Evolutionary conservation across 2,329 filamentous ascomycete species (phyloP), one percentile per base, ranked within the genome.

Genomic region (Mariannaea elegans): DNA sequence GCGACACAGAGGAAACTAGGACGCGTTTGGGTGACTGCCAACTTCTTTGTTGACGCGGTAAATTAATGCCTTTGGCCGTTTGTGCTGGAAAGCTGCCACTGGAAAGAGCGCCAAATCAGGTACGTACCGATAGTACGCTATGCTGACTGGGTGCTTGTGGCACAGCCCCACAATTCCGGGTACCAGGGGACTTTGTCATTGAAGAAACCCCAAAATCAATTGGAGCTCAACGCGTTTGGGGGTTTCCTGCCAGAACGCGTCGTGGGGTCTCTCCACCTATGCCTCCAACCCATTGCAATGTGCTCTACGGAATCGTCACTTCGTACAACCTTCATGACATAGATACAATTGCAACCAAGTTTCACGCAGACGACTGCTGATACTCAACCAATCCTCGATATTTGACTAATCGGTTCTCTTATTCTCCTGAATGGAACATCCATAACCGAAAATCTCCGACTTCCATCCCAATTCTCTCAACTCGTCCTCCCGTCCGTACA

Each of bases 41-140:
- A 16, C 19, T 27, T 27, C 9, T 24, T 56, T 62, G 52, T 52
- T 61, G 61, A 67, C 68, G 68, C 60, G 66, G 56, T 62, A 36
- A n/a, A 13, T 27, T 27, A 5, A 27, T 36, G 32, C 32, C 12
- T 31, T 31, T 7, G 27, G 27, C 12, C 27, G 7, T 31, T 12
- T 7, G 58, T 57, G 49, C 68, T n/a, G 67, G 16, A 34, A 44
- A 59, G 38, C 27, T 52, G 48, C 55, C 44, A 53, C 39, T 32
- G 18, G 27, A 18, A 19, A 19, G 38, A 32, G 14, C 27, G 29
- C 49, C 39, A 24, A 18, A 4, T n/a, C 7, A 18, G 18, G 34
- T 36, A 36, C 34, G 7, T 36, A 36, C 13, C 34, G 9, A 9
- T 27, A 27, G 24, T 5, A 5, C 24, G 24, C 24, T 27, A n/a